Evolutionary conservation across 73 alveolate genomes (phyloP), one percentile per base, ranked within the genome.

Genomic region (Paramecium octaurelia): DNA sequence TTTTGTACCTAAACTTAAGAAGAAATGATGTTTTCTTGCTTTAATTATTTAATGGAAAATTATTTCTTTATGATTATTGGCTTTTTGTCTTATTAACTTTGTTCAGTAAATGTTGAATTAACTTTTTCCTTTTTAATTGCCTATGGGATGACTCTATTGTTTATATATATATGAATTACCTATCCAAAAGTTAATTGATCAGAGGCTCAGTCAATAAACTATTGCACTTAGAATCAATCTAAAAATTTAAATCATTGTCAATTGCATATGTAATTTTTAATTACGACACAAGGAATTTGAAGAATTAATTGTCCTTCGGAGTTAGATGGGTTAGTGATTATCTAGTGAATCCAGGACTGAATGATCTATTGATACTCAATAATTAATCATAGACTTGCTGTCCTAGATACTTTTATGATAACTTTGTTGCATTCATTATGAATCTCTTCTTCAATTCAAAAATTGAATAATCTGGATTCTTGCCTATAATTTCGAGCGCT

Each of bases 401-500:
- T 10, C 76, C 91, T 20, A 80, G 16, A 43, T 80, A 80, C 14
- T 80, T 80, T n/a, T 42, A 36, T 31, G 91, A 42, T 24, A 80
- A 46, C 44, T 48, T 42, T 1, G 75, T 23, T 24, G 91, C 91
- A 44, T 80, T 80, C 24, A 80, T 23, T 0, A 80, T 23, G 27
- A 80, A 80, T 23, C 34, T 40, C 34, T 44, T 80, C 14, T 46
- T 80, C 50, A 80, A 44, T 44, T 80, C 91, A 10, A 20, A 43
- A 4, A 80, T 20, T 12, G 91, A 20, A 14, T 42, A 80, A 20
- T 80, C 91, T 14, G 42, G 16, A 18, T 1, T 42, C 6, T 80
- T 80, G 23, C 70, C 73, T 8, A 80, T n/a, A 40, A 80, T 42
- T 10, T 80, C 91, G 6, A 80, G 48, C 9, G 91, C 91, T 80